A percentile compares a stretch with the other conserved stretches of the same genome.
Conservation (phyloP, 2,329 filamentous ascomycete genomes). For the Cercospora nicotianae region DNA sequence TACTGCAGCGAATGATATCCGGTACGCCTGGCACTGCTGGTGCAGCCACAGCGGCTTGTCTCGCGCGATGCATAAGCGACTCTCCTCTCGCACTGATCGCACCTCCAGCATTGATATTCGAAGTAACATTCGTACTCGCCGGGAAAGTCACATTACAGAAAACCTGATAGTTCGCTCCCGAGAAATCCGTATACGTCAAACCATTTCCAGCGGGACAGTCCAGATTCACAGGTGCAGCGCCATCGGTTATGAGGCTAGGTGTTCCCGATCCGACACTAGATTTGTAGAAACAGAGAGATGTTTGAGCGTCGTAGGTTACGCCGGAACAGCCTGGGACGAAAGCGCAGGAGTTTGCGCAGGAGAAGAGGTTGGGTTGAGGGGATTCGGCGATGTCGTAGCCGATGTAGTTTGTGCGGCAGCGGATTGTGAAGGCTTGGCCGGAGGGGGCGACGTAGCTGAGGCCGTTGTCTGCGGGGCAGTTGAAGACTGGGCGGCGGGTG, state of each 20-base stretch:
- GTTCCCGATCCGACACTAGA: background rate
- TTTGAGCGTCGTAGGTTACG: conserved; percentile 21
- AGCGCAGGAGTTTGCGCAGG: conserved; percentile 30
- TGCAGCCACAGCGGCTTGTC: background rate
- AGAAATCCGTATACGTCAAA: conserved; percentile 27
- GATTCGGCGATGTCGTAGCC: conserved; percentile 19
- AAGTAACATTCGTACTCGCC: conserved; percentile 1
- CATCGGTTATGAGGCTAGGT: background rate
- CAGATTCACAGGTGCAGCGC: conserved; percentile 25
- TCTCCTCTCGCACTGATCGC: background rate
- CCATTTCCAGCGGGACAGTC: conserved; percentile 31
- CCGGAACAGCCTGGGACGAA: conserved; percentile 24
- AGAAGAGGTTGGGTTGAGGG: conserved; percentile 24
- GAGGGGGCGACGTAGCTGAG: conserved; percentile 29
- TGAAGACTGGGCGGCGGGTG: conserved; percentile 21
- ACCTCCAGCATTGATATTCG: background rate
- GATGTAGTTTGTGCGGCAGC: conserved; percentile 25
- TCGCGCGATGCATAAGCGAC: background rate
- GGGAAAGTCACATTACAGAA: conserved; percentile 32
- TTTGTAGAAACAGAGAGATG: conserved; percentile 29
- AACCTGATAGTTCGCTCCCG: conserved; percentile 32
- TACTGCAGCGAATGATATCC: conserved; percentile 25
- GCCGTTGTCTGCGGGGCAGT: conserved; percentile 32
- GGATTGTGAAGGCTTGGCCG: conserved; percentile 28
- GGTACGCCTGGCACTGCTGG: background rate